A percentile compares a stretch with the other conserved stretches of the same genome.
Evolutionary conservation across 352 stramenopile species (phyloP).

Genomic region (Hyaloperonospora arabidopsidis): DNA sequence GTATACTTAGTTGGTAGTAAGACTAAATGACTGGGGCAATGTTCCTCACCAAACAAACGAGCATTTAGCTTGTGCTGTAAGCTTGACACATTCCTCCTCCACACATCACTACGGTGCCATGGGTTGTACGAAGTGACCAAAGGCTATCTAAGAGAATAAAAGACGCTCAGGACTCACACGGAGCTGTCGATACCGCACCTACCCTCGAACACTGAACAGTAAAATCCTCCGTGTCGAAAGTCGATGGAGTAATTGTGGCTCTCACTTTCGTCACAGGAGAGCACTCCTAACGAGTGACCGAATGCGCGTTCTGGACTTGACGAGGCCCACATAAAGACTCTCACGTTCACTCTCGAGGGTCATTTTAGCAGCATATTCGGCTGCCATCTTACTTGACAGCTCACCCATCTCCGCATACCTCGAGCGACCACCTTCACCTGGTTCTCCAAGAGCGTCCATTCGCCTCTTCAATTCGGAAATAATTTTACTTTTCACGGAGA

Average conservation of each 20-base stretch:
- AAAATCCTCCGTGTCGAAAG: no score
- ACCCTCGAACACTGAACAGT: no score
- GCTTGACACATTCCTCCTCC: no score
- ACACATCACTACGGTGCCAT: no score
- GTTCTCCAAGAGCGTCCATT: conserved; percentile 15
- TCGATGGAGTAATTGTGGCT: background rate
- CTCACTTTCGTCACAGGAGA: background rate
- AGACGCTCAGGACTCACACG: no score
- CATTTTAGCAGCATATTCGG: conserved; percentile 23
- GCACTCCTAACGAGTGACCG: conserved; percentile 21
- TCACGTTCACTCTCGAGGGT: conserved; percentile 16
- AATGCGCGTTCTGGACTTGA: conserved; percentile 23
- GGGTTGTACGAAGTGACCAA: no score
- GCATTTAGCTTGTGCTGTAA: no score
- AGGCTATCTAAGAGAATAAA: no score
- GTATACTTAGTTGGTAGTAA: no score
- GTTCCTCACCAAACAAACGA: no score
- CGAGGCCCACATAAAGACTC: conserved; percentile 13
- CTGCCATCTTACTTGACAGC: conserved; percentile 30
- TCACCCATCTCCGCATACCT: conserved; percentile 28
- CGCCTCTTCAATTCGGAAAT: conserved; percentile 16
- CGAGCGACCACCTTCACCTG: conserved; percentile 9
- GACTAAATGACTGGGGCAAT: no score
- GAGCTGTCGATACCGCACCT: no score
- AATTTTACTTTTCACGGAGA: conserved; percentile 12